Conservation (phyloP, 1,139 yeast genomes). For the Suhomyces anneliseae region DNA sequence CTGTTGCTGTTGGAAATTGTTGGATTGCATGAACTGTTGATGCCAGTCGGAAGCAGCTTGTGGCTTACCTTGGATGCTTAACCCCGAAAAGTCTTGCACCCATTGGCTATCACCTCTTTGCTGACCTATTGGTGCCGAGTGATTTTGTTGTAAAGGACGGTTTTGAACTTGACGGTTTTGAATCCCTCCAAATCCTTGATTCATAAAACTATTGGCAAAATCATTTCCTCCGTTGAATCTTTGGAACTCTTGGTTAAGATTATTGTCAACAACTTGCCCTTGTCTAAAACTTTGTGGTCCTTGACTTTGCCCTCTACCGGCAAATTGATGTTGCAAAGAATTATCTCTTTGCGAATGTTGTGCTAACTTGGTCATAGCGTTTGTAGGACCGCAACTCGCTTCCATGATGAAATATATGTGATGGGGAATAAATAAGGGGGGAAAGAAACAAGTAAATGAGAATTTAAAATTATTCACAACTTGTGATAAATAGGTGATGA, state of each 20-base stretch:
- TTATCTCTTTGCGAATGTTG: slow-evolving; percentile 27
- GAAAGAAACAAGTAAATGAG: background rate
- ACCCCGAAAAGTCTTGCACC: slow-evolving; percentile 10
- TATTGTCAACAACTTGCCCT: slow-evolving; percentile 22
- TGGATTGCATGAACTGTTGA: slow-evolving; percentile 19
- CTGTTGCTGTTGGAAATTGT: slow-evolving; percentile 7
- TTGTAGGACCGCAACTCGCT: slow-evolving; percentile 27
- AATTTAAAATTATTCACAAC: too few relatives aligned
- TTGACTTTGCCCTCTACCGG: slow-evolving; percentile 9
- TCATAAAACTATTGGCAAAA: slow-evolving; percentile 24
- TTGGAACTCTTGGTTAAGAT: slow-evolving; percentile 38
- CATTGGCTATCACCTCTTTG: slow-evolving; percentile 2
- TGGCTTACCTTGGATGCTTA: slow-evolving; percentile 9
- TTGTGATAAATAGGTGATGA: too few relatives aligned
- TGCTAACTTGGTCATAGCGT: slow-evolving; percentile 23
- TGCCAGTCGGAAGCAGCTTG: slow-evolving; percentile 6
- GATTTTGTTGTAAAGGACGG: background rate
- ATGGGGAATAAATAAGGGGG: background rate
- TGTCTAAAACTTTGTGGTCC: slow-evolving; percentile 12
- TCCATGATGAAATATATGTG: slow-evolving; percentile 15
- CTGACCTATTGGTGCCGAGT: background rate
- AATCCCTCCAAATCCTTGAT: slow-evolving; percentile 9
- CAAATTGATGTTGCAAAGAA: slow-evolving; percentile 23
- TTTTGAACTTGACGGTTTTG: background rate
- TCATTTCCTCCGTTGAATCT: slow-evolving; percentile 24